Percentiles rank a stretch among this genome's conserved stretches.
These are phyloP conservation scores for Phyllosticta capitalensis DNA, from an alignment of 2,329 filamentous ascomycete genomes.

Conservation along the genomic window DNA sequence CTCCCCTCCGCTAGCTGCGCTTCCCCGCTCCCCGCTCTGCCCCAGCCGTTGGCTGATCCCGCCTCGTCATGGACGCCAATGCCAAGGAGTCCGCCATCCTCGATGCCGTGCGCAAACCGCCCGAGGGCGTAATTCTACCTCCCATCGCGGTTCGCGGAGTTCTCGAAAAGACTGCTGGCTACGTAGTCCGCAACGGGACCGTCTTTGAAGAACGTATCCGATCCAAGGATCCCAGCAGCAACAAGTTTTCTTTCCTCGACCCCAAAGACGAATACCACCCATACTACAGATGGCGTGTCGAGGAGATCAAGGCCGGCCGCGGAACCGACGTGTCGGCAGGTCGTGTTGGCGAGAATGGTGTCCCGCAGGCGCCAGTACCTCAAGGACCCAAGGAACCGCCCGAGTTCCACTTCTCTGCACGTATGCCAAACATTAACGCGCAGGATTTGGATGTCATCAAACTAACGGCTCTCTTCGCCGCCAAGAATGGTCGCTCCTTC, in stretches of 20 bases:
- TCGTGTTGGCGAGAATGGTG: slow-evolving; percentile 53
- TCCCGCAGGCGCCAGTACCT: slow-evolving; percentile 52
- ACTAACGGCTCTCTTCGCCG: slow-evolving; percentile 82
- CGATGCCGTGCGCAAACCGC: slow-evolving; percentile 59
- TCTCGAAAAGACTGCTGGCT: slow-evolving; percentile 91
- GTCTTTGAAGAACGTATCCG: slow-evolving; percentile 76
- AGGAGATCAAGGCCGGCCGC: slow-evolving; percentile 74
- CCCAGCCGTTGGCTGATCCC: neutral
- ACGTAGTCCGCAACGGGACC: slow-evolving; percentile 60
- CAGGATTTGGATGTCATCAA: slow-evolving; percentile 70
- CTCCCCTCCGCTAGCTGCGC: neutral
- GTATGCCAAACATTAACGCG: slow-evolving; percentile 94
- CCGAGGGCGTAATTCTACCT: slow-evolving; percentile 74
- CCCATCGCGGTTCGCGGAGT: slow-evolving; percentile 73
- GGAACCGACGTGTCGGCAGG: slow-evolving; percentile 72
- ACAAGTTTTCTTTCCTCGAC: slow-evolving; percentile 86
- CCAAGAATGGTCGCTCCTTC: slow-evolving; percentile 84
- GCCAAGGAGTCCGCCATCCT: neutral
- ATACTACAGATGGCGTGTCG: slow-evolving; percentile 85
- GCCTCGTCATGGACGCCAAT: slow-evolving; percentile 1
- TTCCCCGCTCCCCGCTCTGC: neutral
- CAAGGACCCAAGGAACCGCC: slow-evolving; percentile 76
- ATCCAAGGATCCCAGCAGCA: slow-evolving; percentile 71
- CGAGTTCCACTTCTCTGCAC: slow-evolving; percentile 85
- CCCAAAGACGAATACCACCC: slow-evolving; percentile 72